Evolutionary conservation across 1,139 yeast genomes (phyloP).

Genomic region (Zygoascus meyerae): DNA sequence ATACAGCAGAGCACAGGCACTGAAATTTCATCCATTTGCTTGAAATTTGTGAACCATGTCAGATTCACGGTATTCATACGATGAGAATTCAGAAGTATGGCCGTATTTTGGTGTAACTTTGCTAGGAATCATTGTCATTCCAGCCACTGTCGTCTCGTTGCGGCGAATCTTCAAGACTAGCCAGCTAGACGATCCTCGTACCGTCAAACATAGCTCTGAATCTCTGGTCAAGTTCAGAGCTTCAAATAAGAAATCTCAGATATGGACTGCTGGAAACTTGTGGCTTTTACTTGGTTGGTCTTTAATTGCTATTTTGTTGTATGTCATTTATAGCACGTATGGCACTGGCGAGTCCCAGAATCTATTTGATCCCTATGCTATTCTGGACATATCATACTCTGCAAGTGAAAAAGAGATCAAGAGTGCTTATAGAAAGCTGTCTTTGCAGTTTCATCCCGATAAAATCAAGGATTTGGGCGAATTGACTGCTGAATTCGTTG

Average conservation of each 20-base stretch:
- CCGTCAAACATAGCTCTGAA: conserved; percentile 26
- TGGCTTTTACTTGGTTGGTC: conserved; percentile 65
- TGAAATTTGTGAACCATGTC: conserved; percentile 24
- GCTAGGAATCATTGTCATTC: conserved; percentile 58
- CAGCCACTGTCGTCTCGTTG: conserved; percentile 52
- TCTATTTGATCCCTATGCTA: conserved; percentile 84
- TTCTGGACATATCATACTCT: conserved; percentile 65
- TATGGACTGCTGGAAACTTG: conserved; percentile 35
- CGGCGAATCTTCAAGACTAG: conserved; percentile 11
- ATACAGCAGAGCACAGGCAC: too few species aligned
- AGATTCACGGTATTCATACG: conserved; percentile 53
- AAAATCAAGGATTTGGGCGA: conserved; percentile 56
- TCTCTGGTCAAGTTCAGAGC: conserved; percentile 41
- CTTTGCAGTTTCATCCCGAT: conserved; percentile 90
- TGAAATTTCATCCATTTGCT: too few species aligned
- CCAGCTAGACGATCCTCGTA: conserved; percentile 1
- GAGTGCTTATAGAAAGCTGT: conserved; percentile 75
- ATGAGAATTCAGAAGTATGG: conserved; percentile 92
- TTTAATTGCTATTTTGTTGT: conserved; percentile 45
- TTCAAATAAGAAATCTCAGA: conserved; percentile 28
- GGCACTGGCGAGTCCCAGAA: conserved; percentile 43
- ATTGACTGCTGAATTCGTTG: conserved; percentile 58
- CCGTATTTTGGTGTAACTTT: conserved; percentile 85
- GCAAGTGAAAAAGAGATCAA: conserved; percentile 76
- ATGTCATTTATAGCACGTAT: conserved; percentile 42